Evolutionary conservation across 1,284 basidiomycete genomes (phyloP).

Genomic region (Sporisorium iseilematis-ciliati): DNA sequence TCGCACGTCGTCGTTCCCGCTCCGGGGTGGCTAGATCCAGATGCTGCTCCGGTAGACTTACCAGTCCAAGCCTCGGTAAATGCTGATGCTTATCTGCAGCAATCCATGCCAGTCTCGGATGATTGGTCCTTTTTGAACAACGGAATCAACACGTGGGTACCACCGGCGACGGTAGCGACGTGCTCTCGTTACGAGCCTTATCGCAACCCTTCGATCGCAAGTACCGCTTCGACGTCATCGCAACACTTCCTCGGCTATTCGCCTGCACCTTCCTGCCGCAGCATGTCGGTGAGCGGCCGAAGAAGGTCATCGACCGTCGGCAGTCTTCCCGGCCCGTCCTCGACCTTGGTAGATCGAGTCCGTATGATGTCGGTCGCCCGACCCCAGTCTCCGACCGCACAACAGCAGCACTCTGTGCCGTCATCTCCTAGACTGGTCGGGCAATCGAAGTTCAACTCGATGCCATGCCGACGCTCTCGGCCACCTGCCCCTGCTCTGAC

Average conservation of each 20-base stretch:
- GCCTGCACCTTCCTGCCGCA: not conserved
- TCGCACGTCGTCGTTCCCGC: slow-evolving; percentile 11
- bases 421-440: slow-evolving; percentile 5
- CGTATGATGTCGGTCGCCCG: slow-evolving; percentile 11
- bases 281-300: slow-evolving; percentile 2
- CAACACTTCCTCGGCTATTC: slow-evolving; percentile 1
- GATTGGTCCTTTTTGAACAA: slow-evolving; percentile 7
- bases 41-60: not conserved
- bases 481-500: not conserved
- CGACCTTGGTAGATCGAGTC: slow-evolving; percentile 21
- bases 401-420: not conserved
- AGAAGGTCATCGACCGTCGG: slow-evolving; percentile 21
- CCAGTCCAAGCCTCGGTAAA: not conserved
- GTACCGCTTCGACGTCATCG: slow-evolving; percentile 15
- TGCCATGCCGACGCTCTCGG: slow-evolving; percentile 18
- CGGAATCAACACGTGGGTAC: not conserved
- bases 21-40: slow-evolving; percentile 28
- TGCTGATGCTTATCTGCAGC: not conserved
- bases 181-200: slow-evolving; percentile 16
- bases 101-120: not conserved
- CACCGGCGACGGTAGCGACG: not conserved
- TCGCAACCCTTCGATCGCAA: slow-evolving; percentile 15
- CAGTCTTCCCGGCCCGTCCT: slow-evolving; percentile 6
- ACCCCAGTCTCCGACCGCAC: slow-evolving; percentile 9
- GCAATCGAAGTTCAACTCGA: slow-evolving; percentile 17